These are phyloP conservation scores for Ogataea kodamae DNA, from an alignment of 805 yeast species.

Conservation along the genomic window DNA sequence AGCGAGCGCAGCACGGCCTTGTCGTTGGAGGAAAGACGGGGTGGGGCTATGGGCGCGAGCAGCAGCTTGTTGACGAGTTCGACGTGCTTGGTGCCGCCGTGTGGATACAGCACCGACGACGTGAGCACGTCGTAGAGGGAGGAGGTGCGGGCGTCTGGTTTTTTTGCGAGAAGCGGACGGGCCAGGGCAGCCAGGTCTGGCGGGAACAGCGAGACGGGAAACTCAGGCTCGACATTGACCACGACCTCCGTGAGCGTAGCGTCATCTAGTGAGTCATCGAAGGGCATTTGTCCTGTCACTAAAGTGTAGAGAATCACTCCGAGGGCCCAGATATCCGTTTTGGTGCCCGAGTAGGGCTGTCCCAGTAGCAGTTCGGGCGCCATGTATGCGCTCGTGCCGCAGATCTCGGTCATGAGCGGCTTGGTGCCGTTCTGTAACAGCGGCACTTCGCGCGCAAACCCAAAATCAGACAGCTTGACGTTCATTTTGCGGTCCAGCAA, in stretches of 20 bases:
- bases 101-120: slow-evolving; percentile 47
- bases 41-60: slow-evolving; percentile 31
- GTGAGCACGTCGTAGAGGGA: slow-evolving; percentile 46
- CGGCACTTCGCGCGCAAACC: slow-evolving; percentile 78
- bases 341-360: slow-evolving; percentile 71
- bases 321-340: slow-evolving; percentile 86
- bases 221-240: slow-evolving; percentile 61
- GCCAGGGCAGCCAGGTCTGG: slow-evolving; percentile 52
- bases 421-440: slow-evolving; percentile 25
- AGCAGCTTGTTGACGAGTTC: slow-evolving; percentile 37
- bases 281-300: slow-evolving; percentile 85
- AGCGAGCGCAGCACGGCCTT: slow-evolving; percentile 57
- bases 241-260: slow-evolving; percentile 62
- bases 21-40: slow-evolving; percentile 49
- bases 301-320: slow-evolving; percentile 87
- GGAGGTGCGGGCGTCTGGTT: slow-evolving; percentile 60
- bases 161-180: slow-evolving; percentile 55
- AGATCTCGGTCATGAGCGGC: slow-evolving; percentile 65
- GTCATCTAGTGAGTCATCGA: slow-evolving; percentile 66
- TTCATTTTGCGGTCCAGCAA: slow-evolving; percentile 52
- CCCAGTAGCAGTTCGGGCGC: slow-evolving; percentile 84
- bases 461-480: slow-evolving; percentile 86
- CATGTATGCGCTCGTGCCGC: slow-evolving; percentile 96
- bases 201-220: slow-evolving; percentile 36
- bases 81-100: slow-evolving; percentile 39